Evolutionary conservation across 2,329 filamentous ascomycete genomes (phyloP).

Genomic region (Curvularia eragrostidis): DNA sequence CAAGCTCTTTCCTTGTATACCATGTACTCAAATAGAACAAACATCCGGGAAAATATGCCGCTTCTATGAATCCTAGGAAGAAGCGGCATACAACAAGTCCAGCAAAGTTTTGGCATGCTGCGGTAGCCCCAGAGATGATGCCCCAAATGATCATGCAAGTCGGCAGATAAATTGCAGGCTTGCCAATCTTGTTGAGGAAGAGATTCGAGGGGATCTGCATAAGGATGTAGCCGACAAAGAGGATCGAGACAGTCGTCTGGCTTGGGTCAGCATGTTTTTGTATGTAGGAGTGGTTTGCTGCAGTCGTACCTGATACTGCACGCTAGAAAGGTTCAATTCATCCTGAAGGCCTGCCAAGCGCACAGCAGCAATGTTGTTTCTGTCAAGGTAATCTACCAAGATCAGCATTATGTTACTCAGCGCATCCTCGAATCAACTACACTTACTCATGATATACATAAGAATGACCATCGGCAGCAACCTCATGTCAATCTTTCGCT

Average conservation of each 20-base stretch:
- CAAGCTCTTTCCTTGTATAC: constrained; percentile 74
- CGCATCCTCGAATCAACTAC: neutral
- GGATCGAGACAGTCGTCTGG: constrained; percentile 55
- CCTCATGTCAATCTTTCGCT: constrained; percentile 73
- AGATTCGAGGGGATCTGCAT: constrained; percentile 57
- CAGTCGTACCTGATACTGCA: constrained; percentile 66
- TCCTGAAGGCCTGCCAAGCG: constrained; percentile 66
- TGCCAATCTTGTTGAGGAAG: constrained; percentile 52
- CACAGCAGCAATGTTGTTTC: constrained; percentile 73
- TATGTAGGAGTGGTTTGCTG: neutral
- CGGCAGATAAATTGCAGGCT: constrained; percentile 51
- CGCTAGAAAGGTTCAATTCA: constrained; percentile 63
- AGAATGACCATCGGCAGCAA: constrained; percentile 73
- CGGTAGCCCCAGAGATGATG: constrained; percentile 49
- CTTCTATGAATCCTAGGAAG: constrained; percentile 62
- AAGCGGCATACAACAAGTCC: constrained; percentile 59
- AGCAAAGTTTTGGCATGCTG: constrained; percentile 53
- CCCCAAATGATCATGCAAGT: constrained; percentile 53
- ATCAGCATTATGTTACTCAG: neutral
- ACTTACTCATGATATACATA: constrained; percentile 81
- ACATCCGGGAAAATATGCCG: constrained; percentile 63
- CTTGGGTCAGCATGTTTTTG: constrained; percentile 1
- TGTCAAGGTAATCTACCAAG: constrained; percentile 49
- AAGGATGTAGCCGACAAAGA: constrained; percentile 65
- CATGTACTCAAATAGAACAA: constrained; percentile 69